phyloP scores from a whole-genome alignment of 371 early-diverging fungal species.

The Mortierella sp. region DNA sequence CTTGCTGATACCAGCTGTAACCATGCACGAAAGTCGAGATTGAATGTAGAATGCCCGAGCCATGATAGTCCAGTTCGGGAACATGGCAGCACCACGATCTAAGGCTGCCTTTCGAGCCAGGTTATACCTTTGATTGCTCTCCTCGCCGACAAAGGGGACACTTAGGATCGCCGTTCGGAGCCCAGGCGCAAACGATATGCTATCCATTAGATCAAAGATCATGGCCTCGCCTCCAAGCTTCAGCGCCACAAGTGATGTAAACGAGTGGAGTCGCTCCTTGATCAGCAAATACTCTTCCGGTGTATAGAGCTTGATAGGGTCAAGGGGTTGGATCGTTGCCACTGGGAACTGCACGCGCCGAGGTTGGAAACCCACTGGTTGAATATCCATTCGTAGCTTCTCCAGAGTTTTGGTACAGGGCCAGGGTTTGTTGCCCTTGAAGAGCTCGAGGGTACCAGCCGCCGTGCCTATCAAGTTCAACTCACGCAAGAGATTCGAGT shows the following conservation, averaged over 20 bases:
- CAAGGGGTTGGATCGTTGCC: neutral
- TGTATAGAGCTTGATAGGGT: neutral
- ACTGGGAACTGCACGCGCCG: neutral
- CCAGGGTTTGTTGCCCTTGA: conserved; percentile 8
- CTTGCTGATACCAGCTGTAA: neutral
- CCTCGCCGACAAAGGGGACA: neutral
- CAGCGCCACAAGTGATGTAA: conserved; percentile 4
- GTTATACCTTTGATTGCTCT: neutral
- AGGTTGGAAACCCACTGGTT: conserved; percentile 6
- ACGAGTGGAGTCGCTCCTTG: conserved; percentile 1
- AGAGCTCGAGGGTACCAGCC: conserved; percentile 12
- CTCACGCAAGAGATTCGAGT: neutral
- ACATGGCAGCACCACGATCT: neutral
- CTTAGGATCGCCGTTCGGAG: neutral
- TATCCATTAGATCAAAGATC: neutral
- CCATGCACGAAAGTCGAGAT: neutral
- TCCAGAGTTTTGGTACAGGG: neutral
- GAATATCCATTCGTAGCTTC: conserved; percentile 6
- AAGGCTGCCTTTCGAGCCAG: neutral
- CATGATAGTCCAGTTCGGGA: neutral
- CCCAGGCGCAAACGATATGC: conserved; percentile 11
- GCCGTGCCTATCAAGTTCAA: conserved; percentile 4
- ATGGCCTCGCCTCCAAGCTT: conserved; percentile 2
- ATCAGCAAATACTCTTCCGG: conserved; percentile 4
- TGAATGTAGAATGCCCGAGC: neutral